These are phyloP conservation scores for Trichoderma sp. DNA, from an alignment of 2,329 filamentous ascomycete genomes.

Conservation along the genomic window DNA sequence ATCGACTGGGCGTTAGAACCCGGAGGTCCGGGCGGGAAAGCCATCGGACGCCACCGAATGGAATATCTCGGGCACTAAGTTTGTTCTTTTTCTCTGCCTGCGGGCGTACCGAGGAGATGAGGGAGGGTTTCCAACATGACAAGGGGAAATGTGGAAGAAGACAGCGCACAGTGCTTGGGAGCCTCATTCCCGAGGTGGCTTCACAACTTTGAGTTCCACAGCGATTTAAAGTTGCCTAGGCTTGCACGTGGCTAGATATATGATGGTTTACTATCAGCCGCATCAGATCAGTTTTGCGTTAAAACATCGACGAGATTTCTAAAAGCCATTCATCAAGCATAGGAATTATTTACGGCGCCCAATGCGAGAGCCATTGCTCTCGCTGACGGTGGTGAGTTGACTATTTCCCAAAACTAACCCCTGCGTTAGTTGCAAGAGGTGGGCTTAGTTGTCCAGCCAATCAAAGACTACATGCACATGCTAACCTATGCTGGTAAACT, in stretches of 20 bases:
- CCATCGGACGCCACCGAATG: constrained; percentile 2
- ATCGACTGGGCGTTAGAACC: neutral
- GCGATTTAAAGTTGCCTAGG: neutral
- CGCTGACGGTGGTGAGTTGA: neutral
- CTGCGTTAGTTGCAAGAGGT: neutral
- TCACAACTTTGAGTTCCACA: neutral
- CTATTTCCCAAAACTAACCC: neutral
- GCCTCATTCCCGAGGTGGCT: neutral
- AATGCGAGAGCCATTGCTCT: neutral
- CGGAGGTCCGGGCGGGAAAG: constrained; percentile 8
- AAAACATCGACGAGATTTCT: neutral
- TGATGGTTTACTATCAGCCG: neutral
- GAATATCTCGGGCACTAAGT: neutral
- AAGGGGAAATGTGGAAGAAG: neutral
- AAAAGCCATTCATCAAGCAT: neutral
- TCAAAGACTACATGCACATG: neutral
- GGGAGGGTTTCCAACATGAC: neutral
- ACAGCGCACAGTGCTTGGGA: neutral
- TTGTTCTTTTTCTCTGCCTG: neutral
- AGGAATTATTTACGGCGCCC: too few relatives aligned
- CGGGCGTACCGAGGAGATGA: neutral
- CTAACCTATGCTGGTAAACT: neutral
- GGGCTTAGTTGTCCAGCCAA: constrained; percentile 5
- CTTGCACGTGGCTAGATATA: neutral
- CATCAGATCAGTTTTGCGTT: neutral